Evolutionary conservation across 2,329 filamentous ascomycete species (phyloP).

Genomic region (Neofusicoccum parvum): DNA sequence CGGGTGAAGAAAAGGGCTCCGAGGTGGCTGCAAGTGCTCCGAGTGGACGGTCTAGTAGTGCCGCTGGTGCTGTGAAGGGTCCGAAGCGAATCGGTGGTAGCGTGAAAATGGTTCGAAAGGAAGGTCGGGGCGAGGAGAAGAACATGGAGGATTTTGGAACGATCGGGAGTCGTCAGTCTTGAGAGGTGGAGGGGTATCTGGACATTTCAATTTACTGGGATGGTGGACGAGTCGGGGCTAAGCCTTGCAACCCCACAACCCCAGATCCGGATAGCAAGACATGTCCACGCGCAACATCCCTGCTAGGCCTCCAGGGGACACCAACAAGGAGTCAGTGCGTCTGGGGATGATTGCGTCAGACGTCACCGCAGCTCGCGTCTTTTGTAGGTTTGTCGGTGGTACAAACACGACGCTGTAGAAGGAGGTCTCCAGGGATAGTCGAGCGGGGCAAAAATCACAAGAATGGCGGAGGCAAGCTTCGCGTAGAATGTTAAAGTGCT

Average conservation of each 20-base stretch:
- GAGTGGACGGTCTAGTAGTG: background rate
- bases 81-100: slow-evolving; percentile 21
- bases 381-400: too few relatives aligned
- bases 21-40: background rate
- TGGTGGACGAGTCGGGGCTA: too few relatives aligned
- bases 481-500: too few relatives aligned
- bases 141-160: slow-evolving; percentile 43
- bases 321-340: background rate
- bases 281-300: background rate
- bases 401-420: too few relatives aligned
- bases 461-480: too few relatives aligned
- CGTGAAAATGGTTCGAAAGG: slow-evolving; percentile 24
- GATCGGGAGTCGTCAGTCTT: background rate
- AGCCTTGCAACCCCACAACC: too few relatives aligned
- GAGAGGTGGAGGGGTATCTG: background rate
- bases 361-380: background rate
- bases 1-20: background rate
- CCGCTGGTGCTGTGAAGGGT: slow-evolving; percentile 22
- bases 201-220: background rate
- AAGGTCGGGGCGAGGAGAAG: slow-evolving; percentile 22
- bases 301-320: background rate
- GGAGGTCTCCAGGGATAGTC: too few relatives aligned
- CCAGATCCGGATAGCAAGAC: background rate
- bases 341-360: background rate
- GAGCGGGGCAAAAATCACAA: too few relatives aligned